These are phyloP conservation scores for Phytophthora ramorum DNA, from an alignment of 352 stramenopile genomes.

Conservation along the genomic window DNA sequence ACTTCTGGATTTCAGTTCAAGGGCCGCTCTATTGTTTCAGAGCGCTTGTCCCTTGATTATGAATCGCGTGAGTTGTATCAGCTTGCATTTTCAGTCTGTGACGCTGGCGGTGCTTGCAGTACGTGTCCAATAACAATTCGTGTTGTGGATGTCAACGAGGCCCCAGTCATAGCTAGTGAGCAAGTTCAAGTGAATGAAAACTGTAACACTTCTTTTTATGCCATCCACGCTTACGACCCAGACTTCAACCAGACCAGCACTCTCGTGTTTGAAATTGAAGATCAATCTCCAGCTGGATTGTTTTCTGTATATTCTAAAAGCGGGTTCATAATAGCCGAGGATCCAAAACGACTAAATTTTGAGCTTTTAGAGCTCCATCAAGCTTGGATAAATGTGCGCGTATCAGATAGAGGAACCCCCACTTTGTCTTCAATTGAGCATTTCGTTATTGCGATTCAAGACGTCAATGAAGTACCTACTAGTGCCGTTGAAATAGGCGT, in stretches of 20 bases:
- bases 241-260: conserved; percentile 40
- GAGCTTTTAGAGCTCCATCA: conserved; percentile 44
- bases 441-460: conserved; percentile 26
- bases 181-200: conserved; percentile 46
- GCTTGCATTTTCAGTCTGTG: conserved; percentile 27
- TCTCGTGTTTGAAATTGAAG: conserved; percentile 50
- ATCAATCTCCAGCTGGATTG: conserved; percentile 46
- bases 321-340: conserved; percentile 9
- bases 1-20: conserved; percentile 23
- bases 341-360: conserved; percentile 40
- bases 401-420: conserved; percentile 50
- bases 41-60: conserved; percentile 13
- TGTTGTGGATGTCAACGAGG: conserved; percentile 30
- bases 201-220: conserved; percentile 39
- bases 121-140: conserved; percentile 21
- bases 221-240: conserved; percentile 42
- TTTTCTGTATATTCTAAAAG: conserved; percentile 31
- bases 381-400: conserved; percentile 60
- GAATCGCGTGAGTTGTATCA: conserved; percentile 17
- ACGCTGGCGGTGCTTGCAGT: conserved; percentile 14
- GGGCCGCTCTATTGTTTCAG: conserved; percentile 14
- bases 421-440: conserved; percentile 33
- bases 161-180: conserved; percentile 24
- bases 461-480: conserved; percentile 34
- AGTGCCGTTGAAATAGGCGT: conserved; percentile 14